These are phyloP conservation scores for Diutina catenulata DNA, from an alignment of 1,139 yeast species.

Conservation along the genomic window DNA sequence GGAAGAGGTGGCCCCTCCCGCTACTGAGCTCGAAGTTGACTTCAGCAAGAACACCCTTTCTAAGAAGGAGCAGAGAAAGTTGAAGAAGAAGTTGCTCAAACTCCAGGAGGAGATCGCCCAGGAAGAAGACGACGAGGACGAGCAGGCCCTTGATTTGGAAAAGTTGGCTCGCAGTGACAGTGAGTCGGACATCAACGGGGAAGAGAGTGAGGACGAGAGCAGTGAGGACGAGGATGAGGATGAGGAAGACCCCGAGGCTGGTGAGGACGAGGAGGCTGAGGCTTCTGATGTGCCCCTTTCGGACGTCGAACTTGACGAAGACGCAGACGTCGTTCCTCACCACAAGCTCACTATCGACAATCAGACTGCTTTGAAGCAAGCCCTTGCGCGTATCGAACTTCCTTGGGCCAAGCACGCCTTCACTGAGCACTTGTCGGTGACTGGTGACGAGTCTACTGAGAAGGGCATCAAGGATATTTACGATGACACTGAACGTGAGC, in stretches of 20 bases:
- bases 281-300: slow-evolving; percentile 65
- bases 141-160: slow-evolving; percentile 13
- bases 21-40: not conserved
- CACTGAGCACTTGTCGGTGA: slow-evolving; percentile 71
- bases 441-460: slow-evolving; percentile 49
- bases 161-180: slow-evolving; percentile 23
- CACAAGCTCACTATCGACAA: slow-evolving; percentile 77
- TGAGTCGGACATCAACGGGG: slow-evolving; percentile 33
- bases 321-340: slow-evolving; percentile 82
- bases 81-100: slow-evolving; percentile 33
- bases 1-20: not conserved
- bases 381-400: slow-evolving; percentile 54
- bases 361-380: slow-evolving; percentile 55
- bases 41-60: slow-evolving; percentile 18
- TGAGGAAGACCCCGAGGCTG: slow-evolving; percentile 16
- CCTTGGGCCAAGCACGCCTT: slow-evolving; percentile 68
- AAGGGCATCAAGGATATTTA: slow-evolving; percentile 72
- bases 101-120: slow-evolving; percentile 14
- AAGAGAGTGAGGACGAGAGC: slow-evolving; percentile 27
- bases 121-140: slow-evolving; percentile 16
- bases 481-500: slow-evolving; percentile 78
- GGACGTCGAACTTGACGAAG: slow-evolving; percentile 73
- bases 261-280: slow-evolving; percentile 23
- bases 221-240: slow-evolving; percentile 16
- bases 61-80: slow-evolving; percentile 52